Evolutionary conservation across 192 early-diverging fungal species (phyloP).

Genomic region (Backusella australiensis): DNA sequence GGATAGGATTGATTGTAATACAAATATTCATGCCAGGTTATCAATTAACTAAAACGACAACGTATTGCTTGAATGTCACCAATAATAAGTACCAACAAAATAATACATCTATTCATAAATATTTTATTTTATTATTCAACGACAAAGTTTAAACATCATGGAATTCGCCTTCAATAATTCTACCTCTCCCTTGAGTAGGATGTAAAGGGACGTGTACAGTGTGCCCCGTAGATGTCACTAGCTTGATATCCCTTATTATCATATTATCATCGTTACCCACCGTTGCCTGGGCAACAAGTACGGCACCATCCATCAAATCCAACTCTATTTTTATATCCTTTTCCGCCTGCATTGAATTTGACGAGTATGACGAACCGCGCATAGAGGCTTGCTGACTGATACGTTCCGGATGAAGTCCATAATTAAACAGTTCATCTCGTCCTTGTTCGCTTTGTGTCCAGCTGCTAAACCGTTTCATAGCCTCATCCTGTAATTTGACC

Average conservation of each 20-base stretch:
- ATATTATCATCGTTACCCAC: background rate
- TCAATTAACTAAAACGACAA: background rate
- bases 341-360: background rate
- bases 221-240: background rate
- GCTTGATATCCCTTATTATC: background rate
- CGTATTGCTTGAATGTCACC: too few relatives aligned
- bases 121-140: slow-evolving; percentile 1
- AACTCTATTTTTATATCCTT: slow-evolving; percentile 10
- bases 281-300: background rate
- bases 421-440: background rate
- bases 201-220: background rate
- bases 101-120: background rate
- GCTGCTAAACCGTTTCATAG: background rate
- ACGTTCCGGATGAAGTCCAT: slow-evolving; percentile 1
- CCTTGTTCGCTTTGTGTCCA: slow-evolving; percentile 1
- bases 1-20: background rate
- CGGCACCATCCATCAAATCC: background rate
- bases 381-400: background rate
- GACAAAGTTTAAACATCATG: background rate
- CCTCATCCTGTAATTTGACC: background rate
- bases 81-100: background rate
- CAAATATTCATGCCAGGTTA: background rate
- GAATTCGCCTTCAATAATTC: slow-evolving; percentile 16
- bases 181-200: background rate
- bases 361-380: background rate